phyloP scores from a whole-genome alignment of 805 yeast genomes.

The Teunomyces stri region DNA sequence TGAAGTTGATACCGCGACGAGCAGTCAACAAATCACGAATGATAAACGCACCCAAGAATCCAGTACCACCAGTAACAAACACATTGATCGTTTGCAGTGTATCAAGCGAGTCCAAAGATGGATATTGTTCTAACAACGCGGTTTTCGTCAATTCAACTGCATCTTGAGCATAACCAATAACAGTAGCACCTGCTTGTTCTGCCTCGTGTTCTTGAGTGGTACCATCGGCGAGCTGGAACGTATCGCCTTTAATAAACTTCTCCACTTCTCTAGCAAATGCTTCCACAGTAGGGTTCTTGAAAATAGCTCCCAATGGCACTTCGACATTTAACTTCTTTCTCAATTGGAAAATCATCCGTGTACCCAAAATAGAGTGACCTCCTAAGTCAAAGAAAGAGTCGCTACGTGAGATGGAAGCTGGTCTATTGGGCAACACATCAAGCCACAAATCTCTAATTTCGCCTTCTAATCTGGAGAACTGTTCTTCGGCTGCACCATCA shows the following conservation, averaged over 20 bases:
- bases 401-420: constrained; percentile 68
- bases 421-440: constrained; percentile 77
- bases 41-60: constrained; percentile 91
- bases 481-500: constrained; percentile 38
- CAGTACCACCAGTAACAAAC: constrained; percentile 94
- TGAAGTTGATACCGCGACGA: constrained; percentile 50
- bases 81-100: constrained; percentile 48
- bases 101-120: constrained; percentile 39
- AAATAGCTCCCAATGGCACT: constrained; percentile 85
- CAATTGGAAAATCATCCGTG: constrained; percentile 92
- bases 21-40: constrained; percentile 66
- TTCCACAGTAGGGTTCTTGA: constrained; percentile 82
- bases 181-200: constrained; percentile 27
- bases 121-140: constrained; percentile 44
- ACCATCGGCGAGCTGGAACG: constrained; percentile 40
- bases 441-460: constrained; percentile 82
- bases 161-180: constrained; percentile 61
- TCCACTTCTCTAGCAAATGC: constrained; percentile 75
- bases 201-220: constrained; percentile 22
- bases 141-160: constrained; percentile 53
- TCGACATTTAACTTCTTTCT: constrained; percentile 76
- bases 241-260: constrained; percentile 49
- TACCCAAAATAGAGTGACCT: constrained; percentile 96
- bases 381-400: constrained; percentile 97
- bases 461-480: constrained; percentile 62